Conservation (phyloP, 164 flowering plant species). For the Protea cynaroides region DNA sequence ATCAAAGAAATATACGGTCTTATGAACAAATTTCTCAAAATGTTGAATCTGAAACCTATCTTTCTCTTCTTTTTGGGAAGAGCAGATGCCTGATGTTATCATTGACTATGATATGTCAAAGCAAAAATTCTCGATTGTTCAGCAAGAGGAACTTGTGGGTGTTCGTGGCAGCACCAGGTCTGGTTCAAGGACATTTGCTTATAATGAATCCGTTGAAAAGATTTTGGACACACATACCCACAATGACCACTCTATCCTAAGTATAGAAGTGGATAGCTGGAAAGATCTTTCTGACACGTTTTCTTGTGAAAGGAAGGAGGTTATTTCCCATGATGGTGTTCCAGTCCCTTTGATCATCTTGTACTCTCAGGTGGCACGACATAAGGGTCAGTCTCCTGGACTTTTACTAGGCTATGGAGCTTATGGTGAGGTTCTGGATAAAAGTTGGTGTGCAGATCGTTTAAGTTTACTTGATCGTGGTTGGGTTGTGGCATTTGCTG, state of each 20-base stretch:
- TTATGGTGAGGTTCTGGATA: conserved; percentile 85
- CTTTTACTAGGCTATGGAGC: conserved; percentile 87
- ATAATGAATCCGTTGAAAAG: conserved; percentile 6
- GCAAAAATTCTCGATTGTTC: conserved; percentile 46
- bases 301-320: conserved; percentile 62
- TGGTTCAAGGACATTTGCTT: conserved; percentile 4
- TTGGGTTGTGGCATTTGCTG: conserved; percentile 93
- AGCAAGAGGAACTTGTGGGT: conserved; percentile 58
- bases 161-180: conserved; percentile 14
- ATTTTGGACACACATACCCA: conserved; percentile 13
- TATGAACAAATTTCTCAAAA: background rate
- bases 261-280: conserved; percentile 33
- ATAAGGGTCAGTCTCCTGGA: conserved; percentile 67
- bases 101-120: conserved; percentile 78
- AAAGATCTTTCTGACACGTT: conserved; percentile 44
- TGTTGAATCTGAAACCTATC: conserved; percentile 1
- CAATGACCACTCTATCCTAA: conserved; percentile 14
- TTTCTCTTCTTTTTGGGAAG: conserved; percentile 2
- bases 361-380: conserved; percentile 46
- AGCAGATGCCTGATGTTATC: conserved; percentile 86
- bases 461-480: conserved; percentile 90
- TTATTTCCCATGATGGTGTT: conserved; percentile 74
- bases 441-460: conserved; percentile 74
- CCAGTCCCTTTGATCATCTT: conserved; percentile 66
- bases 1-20: background rate